Evolutionary conservation across 2,329 filamentous ascomycete species (phyloP).

Genomic region (Passalora sequoiae): DNA sequence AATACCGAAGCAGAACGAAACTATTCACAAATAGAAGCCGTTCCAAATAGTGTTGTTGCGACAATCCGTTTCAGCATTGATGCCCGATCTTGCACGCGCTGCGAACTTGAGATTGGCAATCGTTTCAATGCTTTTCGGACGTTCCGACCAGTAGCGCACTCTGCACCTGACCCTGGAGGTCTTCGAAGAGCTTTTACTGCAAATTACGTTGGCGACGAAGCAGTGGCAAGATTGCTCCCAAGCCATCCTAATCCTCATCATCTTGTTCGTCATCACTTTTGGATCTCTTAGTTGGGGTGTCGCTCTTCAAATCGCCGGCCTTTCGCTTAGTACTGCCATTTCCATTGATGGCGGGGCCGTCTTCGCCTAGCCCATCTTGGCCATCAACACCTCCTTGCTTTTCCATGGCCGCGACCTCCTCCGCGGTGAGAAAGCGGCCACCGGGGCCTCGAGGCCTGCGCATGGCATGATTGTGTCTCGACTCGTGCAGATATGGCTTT

Average conservation of each 20-base stretch:
- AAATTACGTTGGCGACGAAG: constrained; percentile 1
- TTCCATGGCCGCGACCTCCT: constrained; percentile 89
- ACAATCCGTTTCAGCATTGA: background rate
- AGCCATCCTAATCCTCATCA: constrained; percentile 41
- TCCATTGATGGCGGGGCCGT: constrained; percentile 26
- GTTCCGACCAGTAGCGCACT: too few relatives aligned
- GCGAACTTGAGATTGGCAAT: background rate
- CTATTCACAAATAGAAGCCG: background rate
- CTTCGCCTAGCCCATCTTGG: constrained; percentile 36
- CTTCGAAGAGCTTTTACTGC: background rate
- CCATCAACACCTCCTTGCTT: constrained; percentile 40
- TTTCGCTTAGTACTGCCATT: constrained; percentile 47
- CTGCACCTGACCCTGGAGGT: background rate
- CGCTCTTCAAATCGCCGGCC: constrained; percentile 39
- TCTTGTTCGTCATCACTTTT: constrained; percentile 30
- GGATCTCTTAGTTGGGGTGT: constrained; percentile 27
- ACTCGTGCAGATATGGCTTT: constrained; percentile 96
- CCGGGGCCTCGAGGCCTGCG: constrained; percentile 86
- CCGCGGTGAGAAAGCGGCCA: constrained; percentile 90
- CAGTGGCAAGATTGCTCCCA: background rate
- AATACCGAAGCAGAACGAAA: background rate
- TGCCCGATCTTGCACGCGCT: background rate
- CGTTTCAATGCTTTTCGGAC: too few relatives aligned
- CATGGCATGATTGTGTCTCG: constrained; percentile 97
- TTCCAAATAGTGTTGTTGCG: background rate